Evolutionary conservation across 192 early-diverging fungal species (phyloP).

Genomic region (Thamnidium elegans): DNA sequence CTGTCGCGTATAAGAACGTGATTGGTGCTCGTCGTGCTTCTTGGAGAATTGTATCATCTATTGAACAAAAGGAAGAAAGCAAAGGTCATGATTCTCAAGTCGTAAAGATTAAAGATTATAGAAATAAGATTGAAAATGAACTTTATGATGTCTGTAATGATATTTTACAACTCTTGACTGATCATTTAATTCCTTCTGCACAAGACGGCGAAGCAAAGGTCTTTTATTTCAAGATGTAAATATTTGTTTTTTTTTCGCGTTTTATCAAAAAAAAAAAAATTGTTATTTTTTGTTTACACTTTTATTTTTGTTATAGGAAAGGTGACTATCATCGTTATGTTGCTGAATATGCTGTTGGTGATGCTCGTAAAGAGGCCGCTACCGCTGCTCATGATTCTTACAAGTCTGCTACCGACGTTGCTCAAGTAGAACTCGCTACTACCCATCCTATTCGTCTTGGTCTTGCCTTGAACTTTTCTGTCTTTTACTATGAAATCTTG

Average conservation of each 20-base stretch:
- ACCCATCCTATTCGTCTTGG: slow-evolving; percentile 98
- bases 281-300: slow-evolving; percentile 61
- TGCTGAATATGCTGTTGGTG: slow-evolving; percentile 87
- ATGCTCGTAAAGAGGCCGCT: slow-evolving; percentile 77
- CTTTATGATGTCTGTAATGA: slow-evolving; percentile 90
- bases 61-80: slow-evolving; percentile 97
- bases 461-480: slow-evolving; percentile 95
- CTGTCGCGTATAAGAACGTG: slow-evolving; percentile 88
- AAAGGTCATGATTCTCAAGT: slow-evolving; percentile 91
- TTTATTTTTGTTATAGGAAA: slow-evolving; percentile 57
- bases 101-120: slow-evolving; percentile 84
- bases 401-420: slow-evolving; percentile 88
- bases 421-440: slow-evolving; percentile 72
- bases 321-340: slow-evolving; percentile 98
- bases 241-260: background rate
- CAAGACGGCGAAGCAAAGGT: slow-evolving; percentile 93
- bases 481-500: slow-evolving; percentile 98
- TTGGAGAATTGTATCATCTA: slow-evolving; percentile 98
- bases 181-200: slow-evolving; percentile 84
- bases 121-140: slow-evolving; percentile 88
- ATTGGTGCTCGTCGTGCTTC: slow-evolving; percentile 98
- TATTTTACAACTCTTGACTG: slow-evolving; percentile 82
- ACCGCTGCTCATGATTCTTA: slow-evolving; percentile 83
- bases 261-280: slow-evolving; percentile 6
- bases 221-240: slow-evolving; percentile 97